A percentile compares a stretch with the other conserved stretches of the same genome.
These are phyloP conservation scores for Magnolia sinica DNA, from an alignment of 164 flowering plant genomes.

Conservation along the genomic window DNA sequence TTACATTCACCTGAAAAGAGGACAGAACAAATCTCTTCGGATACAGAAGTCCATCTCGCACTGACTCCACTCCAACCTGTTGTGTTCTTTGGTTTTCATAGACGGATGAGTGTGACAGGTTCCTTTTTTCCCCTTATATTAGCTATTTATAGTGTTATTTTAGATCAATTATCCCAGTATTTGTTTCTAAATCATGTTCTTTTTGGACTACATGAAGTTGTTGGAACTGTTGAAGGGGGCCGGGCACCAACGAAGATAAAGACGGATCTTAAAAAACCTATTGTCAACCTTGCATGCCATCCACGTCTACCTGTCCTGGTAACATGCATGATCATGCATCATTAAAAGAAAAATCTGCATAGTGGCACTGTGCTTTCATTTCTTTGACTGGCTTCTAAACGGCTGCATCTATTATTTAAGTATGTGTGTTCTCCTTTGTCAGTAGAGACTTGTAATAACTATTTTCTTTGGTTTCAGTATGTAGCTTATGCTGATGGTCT, in stretches of 20 bases:
- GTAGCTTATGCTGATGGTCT: constrained; percentile 97
- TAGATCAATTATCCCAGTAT: not conserved
- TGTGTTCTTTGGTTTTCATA: constrained; percentile 94
- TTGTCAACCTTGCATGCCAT: constrained; percentile 97
- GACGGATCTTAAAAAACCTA: constrained; percentile 93
- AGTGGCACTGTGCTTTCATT: not conserved
- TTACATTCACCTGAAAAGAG: constrained; percentile 97
- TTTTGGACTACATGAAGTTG: constrained; percentile 55
- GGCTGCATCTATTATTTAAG: not conserved
- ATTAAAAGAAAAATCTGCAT: not conserved
- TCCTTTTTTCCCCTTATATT: constrained; percentile 10
- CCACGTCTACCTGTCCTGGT: constrained; percentile 97
- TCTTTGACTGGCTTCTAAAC: not conserved
- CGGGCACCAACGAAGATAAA: constrained; percentile 94
- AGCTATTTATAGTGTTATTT: not conserved
- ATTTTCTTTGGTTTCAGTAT: constrained; percentile 51
- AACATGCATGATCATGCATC: constrained; percentile 8
- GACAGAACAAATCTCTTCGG: constrained; percentile 72
- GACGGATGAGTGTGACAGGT: constrained; percentile 99
- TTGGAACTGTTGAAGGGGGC: constrained; percentile 98
- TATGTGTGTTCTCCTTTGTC: not conserved
- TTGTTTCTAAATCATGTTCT: constrained; percentile 16
- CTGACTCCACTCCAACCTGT: constrained; percentile 96
- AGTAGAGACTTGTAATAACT: constrained; percentile 2
- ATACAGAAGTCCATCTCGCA: constrained; percentile 95